Percentiles rank a stretch among this genome's conserved stretches.
Evolutionary conservation across 352 stramenopile species (phyloP).

Genomic region (Phytophthora pseudosyringae): DNA sequence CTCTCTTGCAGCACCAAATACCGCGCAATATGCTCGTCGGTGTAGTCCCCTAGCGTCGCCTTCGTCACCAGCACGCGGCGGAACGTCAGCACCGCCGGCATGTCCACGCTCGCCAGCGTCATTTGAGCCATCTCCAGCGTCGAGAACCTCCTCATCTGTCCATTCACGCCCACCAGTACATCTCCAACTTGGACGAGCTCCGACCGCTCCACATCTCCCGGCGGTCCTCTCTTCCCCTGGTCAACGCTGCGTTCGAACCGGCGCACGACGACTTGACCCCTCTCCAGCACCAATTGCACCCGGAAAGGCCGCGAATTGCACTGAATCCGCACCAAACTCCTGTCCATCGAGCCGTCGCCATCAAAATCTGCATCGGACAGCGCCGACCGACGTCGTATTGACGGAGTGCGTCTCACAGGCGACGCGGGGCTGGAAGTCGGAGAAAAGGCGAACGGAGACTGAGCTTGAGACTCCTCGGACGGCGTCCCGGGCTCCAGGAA

Average conservation of each 20-base stretch:
- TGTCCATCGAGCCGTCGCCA: slow-evolving; percentile 2
- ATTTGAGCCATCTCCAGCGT: slow-evolving; percentile 53
- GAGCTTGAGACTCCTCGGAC: slow-evolving; percentile 8
- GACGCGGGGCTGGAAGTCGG: slow-evolving; percentile 15
- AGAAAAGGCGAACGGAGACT: slow-evolving; percentile 22
- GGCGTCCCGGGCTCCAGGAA: slow-evolving; percentile 41
- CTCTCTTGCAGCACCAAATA: slow-evolving; percentile 57
- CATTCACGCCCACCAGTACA: slow-evolving; percentile 69
- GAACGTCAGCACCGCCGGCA: slow-evolving; percentile 66
- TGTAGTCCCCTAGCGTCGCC: slow-evolving; percentile 67
- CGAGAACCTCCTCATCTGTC: slow-evolving; percentile 46
- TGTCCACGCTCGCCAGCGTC: slow-evolving; percentile 40
- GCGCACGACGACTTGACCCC: slow-evolving; percentile 54
- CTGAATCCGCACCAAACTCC: slow-evolving; percentile 55
- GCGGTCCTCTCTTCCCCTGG: slow-evolving; percentile 28
- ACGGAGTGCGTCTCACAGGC: slow-evolving; percentile 16
- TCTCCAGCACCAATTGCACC: slow-evolving; percentile 49
- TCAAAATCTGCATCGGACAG: slow-evolving; percentile 34
- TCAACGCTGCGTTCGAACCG: slow-evolving; percentile 45
- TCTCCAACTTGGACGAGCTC: slow-evolving; percentile 57
- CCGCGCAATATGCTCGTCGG: slow-evolving; percentile 52
- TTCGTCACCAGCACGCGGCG: slow-evolving; percentile 51
- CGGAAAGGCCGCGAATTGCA: slow-evolving; percentile 56
- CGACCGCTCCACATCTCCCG: slow-evolving; percentile 49
- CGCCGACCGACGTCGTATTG: slow-evolving; percentile 33